Base-by-base conservation (phyloP, 176 grass and related monocot species). In the Juncus effusus region DNA sequence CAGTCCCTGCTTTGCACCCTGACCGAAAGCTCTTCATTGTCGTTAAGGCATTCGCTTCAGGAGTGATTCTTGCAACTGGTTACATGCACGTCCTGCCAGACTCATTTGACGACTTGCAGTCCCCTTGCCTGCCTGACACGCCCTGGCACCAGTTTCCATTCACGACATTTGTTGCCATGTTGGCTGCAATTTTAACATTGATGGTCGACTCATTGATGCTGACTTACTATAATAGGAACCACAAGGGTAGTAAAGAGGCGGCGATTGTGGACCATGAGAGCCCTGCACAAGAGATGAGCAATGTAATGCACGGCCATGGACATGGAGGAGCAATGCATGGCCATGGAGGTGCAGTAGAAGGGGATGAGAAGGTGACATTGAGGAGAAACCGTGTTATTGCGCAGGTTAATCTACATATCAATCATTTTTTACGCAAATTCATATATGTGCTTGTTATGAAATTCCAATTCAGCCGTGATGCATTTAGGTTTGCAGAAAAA, bases 11-110 rank as follows among this genome's bases (percentile, higher is more conserved):
- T 79, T 67, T 95, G 13, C 81, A 81, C 6, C 86, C 86, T 8
- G 91, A 87, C 38, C 77, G 78, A 36, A 85, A 75, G 59, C 60
- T 90, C 39, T 95, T 95, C 59, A 80, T 84, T 57, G 64, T 83
- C 13, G 83, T 95, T 11, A 95, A 95, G 81, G 86, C 91, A 57
- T 95, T 95, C 63, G 91, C 91, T 3, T 88, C 91, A 0, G 91
- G 90, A 0, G 91, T 95, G 67, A 95, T 95, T 67, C 90, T 95
- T 51, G 90, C 90, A 60, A 95, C 90, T 10, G 90, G 90, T 13
- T 85, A 85, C 78, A 83, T 95, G 42, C 91, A 95, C 67, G 89
- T 95, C 67, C 71, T 95, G 4, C 91, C 91, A 8, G 83, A 82
- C 51, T 88, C 91, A 2, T 95, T 90, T 67, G 76, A 87, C 5